Evolutionary conservation across 495 filamentous ascomycete species (phyloP).

Genomic region (Hypomontagnella monticulosa): DNA sequence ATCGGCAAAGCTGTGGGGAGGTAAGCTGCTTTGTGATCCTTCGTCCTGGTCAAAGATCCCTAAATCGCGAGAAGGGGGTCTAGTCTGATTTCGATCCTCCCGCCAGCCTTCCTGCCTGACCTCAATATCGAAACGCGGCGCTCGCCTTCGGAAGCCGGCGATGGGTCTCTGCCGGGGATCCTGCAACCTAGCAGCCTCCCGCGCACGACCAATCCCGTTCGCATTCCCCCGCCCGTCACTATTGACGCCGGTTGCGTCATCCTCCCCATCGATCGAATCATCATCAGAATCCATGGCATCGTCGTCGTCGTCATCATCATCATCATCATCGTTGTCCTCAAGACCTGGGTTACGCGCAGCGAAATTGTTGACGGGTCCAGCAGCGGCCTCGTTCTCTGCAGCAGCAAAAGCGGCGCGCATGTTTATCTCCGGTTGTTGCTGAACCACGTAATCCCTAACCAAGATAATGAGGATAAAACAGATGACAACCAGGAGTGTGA

Average conservation of each 20-base stretch:
- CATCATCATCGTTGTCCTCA: constrained; percentile 30
- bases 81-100: neutral
- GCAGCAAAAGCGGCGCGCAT: constrained; percentile 65
- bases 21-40: neutral
- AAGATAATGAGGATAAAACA: constrained; percentile 95
- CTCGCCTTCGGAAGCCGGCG: constrained; percentile 29
- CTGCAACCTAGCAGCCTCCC: constrained; percentile 14
- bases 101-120: neutral
- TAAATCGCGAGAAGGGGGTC: neutral
- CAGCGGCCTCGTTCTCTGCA: constrained; percentile 60
- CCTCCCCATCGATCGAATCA: neutral
- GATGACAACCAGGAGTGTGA: constrained; percentile 88
- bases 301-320: constrained; percentile 32
- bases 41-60: neutral
- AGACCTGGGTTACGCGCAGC: constrained; percentile 13
- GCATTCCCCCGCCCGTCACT: constrained; percentile 21
- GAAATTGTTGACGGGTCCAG: constrained; percentile 34
- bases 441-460: constrained; percentile 97
- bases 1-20: constrained; percentile 9
- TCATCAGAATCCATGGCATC: constrained; percentile 35
- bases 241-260: neutral
- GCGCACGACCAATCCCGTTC: constrained; percentile 11
- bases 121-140: constrained; percentile 4
- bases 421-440: constrained; percentile 87
- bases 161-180: constrained; percentile 38